A percentile compares a stretch with the other conserved stretches of the same genome.
These are phyloP conservation scores for Stipa capillata DNA, from an alignment of 176 grass and related monocot genomes.

Conservation along the genomic window DNA sequence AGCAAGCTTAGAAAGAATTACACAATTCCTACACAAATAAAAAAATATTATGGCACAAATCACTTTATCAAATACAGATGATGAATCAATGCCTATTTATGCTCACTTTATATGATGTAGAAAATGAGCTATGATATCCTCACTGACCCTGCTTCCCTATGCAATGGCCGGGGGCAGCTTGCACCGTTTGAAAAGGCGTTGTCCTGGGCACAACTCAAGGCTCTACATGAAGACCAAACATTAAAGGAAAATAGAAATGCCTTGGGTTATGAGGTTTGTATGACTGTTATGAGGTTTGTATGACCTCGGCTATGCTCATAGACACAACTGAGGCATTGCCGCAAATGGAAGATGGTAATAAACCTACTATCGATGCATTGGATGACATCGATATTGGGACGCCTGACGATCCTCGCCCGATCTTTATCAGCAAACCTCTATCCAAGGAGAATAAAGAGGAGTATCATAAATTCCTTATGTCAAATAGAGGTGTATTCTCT, in stretches of 20 bases:
- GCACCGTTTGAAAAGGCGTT: background rate
- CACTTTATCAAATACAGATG: too few species aligned
- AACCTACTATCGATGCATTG: background rate
- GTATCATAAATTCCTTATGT: background rate
- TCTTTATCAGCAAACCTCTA: background rate
- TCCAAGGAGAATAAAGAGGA: background rate
- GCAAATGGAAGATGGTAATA: slow-evolving; percentile 2
- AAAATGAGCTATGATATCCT: background rate
- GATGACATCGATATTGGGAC: background rate
- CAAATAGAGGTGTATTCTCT: background rate
- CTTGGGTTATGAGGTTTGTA: too few species aligned
- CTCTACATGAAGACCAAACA: background rate
- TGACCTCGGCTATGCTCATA: background rate
- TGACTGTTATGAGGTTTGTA: background rate
- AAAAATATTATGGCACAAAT: background rate
- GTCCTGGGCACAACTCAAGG: background rate
- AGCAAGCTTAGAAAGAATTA: background rate
- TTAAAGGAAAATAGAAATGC: background rate
- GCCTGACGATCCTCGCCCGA: background rate
- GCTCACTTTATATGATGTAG: slow-evolving; percentile 6
- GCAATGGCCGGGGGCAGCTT: background rate
- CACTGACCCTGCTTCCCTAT: background rate
- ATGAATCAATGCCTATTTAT: too few species aligned
- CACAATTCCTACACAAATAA: too few species aligned
- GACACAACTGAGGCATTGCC: background rate